Evolutionary conservation across 2,329 filamentous ascomycete species (phyloP), one percentile per base, ranked within the genome.

Genomic region (Nannizzia gypsea): DNA sequence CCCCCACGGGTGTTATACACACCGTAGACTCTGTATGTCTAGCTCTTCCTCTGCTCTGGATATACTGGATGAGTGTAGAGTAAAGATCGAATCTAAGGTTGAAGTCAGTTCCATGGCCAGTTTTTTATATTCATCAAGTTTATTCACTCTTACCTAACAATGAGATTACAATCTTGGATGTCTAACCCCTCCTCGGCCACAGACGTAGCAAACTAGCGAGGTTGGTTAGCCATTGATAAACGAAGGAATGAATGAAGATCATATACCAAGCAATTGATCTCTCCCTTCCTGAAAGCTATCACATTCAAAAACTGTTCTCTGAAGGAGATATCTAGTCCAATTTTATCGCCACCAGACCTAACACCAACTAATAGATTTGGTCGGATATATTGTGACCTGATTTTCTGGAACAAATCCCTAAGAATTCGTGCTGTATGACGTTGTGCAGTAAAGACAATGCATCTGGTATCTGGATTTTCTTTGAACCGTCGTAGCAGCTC

Each of bases 21-120:
- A 74, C 74, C 54, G 82, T 84, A 0, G 93, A 97, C 59, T 86
- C 81, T 0, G 75, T 72, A 67, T 90, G 87, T 42, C 93, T 82
- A 11, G 93, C 93, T 59, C 93, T 83, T 0, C 93, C 93, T 63
- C 90, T 83, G 13, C 91, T 96, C 71, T 99, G 93, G 20, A 97
- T 85, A 69, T 96, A 97, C 68, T 95, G 89, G 58, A 97, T 97
- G 72, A 96, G 84, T 0, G 92, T 96, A 9, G 81, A 80, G 72
- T 90, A 96, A 1, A 95, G 80, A 69, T 97, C 90, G 67, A 96
- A 99, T 1, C 91, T 75, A 52, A 9, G 1, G 54, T 11, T 3
- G 2, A 42, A 40, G 40, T 54, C 59, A 36, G 64, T 71, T 69
- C 75, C 77, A 24, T 84, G 72, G 4, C 84, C 3, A 31, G 31